Evolutionary conservation across 495 filamentous ascomycete genomes (phyloP), one percentile per base, ranked within the genome.

Genomic region (Antarctomyces pellizariae): DNA sequence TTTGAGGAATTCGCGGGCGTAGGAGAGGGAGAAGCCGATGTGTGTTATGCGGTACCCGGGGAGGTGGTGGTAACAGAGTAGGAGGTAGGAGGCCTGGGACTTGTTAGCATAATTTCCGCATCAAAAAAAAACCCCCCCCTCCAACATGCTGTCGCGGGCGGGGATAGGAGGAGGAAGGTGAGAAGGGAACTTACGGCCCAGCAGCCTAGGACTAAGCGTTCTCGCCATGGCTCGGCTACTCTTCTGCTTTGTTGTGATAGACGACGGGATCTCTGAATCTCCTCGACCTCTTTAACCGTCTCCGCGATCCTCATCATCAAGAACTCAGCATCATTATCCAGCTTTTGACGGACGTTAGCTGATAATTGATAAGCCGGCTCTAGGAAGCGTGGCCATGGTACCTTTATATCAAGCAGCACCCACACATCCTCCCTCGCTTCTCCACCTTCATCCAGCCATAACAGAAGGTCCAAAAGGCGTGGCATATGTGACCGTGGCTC

Each of bases 381-480:
- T n/a, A n/a, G n/a, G 3, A 8, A 29, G 15, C 16, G 24, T 16
- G 4, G 24, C 19, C 16, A 11, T 27, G 25, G 5, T 48, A 78
- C 70, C 49, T 95, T 95, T 39, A 95, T 76, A 43, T 95, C 84
- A 0, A 95, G 54, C 22, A 95, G 45, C 2, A 83, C 26, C 83
- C 84, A 92, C 3, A 80, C 50, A 21, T 71, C 39, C 36, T 75
- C 65, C 6, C 53, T 28, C 1, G 49, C 61, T 9, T 22, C 19
- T 2, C 40, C 58, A 0, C 69, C 67, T 16, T 59, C 41, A 9
- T 61, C 56, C 18, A 95, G 43, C 31, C 70, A 84, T 22, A 63
- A 53, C 2, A 93, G 52, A 21, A 93, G 49, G 35, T 93, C 84
- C n/a, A 43, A 28, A 10, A 95, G 49, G 1, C 74, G 55, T 1